Base-by-base conservation (phyloP, 2,329 filamentous ascomycete species). In the Alternaria longipes region DNA sequence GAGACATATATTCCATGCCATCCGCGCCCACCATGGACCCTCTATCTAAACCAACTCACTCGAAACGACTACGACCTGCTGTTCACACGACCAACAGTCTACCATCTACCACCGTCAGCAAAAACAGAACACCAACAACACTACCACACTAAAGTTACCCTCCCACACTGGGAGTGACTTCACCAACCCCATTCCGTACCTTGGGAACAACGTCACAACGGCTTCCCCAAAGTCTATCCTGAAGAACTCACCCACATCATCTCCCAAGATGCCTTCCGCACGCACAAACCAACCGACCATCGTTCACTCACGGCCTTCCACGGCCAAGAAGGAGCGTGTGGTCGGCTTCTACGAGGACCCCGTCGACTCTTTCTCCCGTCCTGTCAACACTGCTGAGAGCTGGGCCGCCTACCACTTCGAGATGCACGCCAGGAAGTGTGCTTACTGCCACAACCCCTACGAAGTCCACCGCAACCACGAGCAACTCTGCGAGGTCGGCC, bases 401-500 rank as follows among this genome's bases (percentile, higher is more conserved):
- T 83, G 81, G 81, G 79, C 80, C 2, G 70, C 81, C 56, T 82
- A 83, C 74, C 72, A 82, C 75, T 84, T 83, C 60, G 82, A 84
- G 67, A 75, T 72, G 60, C 83, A 84, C 72, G 81, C 81, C 36
- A 76, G 77, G 51, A 77, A 76, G 62, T 84, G 83, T 72, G 70
- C 65, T 45, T 73, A 77, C 60, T 84, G 83, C 78, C 72, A 74
- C 66, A 73, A 82, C 65, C 81, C 82, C 2, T 80, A 81, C 63
- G 74, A 80, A 34, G 80, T 80, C 58, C 76, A 80, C 75, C 75
- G 72, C 40, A 63, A 70, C 59, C 77, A 76, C 64, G 69, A 75
- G 20, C 76, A 78, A 59, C 79, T 84, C 18, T 84, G 82, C 66
- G 75, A 80, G 18, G 66, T 68, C 22, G 82, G 82, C 50, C 79